phyloP scores from a whole-genome alignment of 169 alveolate genomes.

The Perkinsus olseni region DNA sequence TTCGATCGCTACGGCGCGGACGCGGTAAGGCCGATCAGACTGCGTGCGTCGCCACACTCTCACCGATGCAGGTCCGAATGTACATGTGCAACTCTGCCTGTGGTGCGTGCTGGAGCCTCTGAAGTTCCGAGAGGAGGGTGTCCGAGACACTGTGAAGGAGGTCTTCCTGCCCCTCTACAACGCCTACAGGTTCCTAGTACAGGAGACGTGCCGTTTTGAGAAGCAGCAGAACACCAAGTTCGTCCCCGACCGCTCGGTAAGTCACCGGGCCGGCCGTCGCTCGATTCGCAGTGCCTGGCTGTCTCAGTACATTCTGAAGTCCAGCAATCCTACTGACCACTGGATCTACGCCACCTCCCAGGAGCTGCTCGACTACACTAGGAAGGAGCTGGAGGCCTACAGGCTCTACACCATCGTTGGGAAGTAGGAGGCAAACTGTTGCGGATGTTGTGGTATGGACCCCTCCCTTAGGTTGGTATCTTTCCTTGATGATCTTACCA shows the following conservation, averaged over 20 bases:
- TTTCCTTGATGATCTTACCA: slow-evolving; percentile 90
- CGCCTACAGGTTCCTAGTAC: slow-evolving; percentile 86
- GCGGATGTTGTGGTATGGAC: neutral
- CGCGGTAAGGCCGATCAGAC: slow-evolving; percentile 62
- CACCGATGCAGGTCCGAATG: slow-evolving; percentile 13
- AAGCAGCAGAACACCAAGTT: slow-evolving; percentile 47
- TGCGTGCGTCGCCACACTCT: neutral
- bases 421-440: neutral
- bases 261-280: neutral
- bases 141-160: slow-evolving; percentile 82
- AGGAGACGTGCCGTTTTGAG: slow-evolving; percentile 89
- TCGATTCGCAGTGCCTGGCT: neutral
- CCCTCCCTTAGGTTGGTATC: slow-evolving; percentile 65
- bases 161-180: slow-evolving; percentile 97
- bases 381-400: slow-evolving; percentile 88
- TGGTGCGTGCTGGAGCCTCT: slow-evolving; percentile 93
- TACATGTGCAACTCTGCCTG: slow-evolving; percentile 90
- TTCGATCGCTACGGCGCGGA: slow-evolving; percentile 86
- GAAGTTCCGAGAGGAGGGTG: slow-evolving; percentile 84
- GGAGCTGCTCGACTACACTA: slow-evolving; percentile 50
- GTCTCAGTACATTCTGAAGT: neutral
- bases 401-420: slow-evolving; percentile 87
- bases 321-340: slow-evolving; percentile 78
- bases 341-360: slow-evolving; percentile 89
- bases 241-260: slow-evolving; percentile 49